phyloP scores from a whole-genome alignment of 352 stramenopile genomes.

The Pythium vanterpoolii region DNA sequence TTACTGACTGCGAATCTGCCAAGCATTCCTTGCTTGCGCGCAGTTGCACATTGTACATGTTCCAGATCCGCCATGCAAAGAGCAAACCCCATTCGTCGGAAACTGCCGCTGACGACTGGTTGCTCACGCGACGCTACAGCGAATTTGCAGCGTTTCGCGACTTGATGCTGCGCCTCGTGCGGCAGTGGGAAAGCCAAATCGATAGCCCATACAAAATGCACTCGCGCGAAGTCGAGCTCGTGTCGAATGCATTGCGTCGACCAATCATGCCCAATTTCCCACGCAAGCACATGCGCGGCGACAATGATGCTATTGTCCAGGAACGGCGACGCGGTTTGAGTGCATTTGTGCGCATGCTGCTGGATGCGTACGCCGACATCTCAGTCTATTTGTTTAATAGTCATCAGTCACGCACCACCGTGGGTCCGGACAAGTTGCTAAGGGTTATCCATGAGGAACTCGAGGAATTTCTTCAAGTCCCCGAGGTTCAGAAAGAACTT shows the following conservation, averaged over 20 bases:
- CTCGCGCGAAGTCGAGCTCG: too few relatives aligned
- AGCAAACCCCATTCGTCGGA: conserved; percentile 2
- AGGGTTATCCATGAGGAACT: conserved; percentile 29
- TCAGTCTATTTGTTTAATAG: conserved; percentile 46
- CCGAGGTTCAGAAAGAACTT: conserved; percentile 14
- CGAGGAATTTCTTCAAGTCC: conserved; percentile 20
- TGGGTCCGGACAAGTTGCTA: conserved; percentile 19
- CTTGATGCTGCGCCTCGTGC: conserved; percentile 40
- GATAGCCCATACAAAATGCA: conserved; percentile 23
- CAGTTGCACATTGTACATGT: conserved; percentile 51
- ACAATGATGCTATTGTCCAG: conserved; percentile 47
- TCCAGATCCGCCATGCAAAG: conserved; percentile 41
- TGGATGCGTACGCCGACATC: conserved; percentile 56
- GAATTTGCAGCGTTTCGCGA: conserved; percentile 60
- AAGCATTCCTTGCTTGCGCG: background rate
- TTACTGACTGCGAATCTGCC: conserved; percentile 20
- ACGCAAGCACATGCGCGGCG: conserved; percentile 59
- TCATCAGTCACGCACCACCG: conserved; percentile 11
- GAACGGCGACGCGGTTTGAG: conserved; percentile 47
- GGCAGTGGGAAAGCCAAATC: conserved; percentile 33
- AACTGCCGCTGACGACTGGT: conserved; percentile 27
- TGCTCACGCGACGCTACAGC: conserved; percentile 58
- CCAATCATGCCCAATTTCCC: conserved; percentile 48
- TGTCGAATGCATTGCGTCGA: conserved; percentile 36
- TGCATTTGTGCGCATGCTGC: conserved; percentile 52